A percentile compares a stretch with the other conserved stretches of the same genome.
These are phyloP conservation scores for Phytophthora constricta DNA, from an alignment of 352 stramenopile species.

Conservation along the genomic window DNA sequence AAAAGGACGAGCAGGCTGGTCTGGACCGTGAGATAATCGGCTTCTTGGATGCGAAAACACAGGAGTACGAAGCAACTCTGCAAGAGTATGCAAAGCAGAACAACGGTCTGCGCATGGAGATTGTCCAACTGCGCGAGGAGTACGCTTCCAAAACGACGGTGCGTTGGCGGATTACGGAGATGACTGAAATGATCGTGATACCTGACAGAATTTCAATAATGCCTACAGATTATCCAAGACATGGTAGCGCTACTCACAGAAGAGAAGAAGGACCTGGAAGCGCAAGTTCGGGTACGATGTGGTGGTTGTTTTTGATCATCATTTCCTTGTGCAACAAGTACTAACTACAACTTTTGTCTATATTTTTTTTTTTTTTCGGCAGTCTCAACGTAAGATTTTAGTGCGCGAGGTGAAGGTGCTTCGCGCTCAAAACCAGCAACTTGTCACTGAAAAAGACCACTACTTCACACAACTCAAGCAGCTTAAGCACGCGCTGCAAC, in stretches of 20 bases:
- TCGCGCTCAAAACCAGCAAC: slow-evolving; percentile 69
- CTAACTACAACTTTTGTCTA: no score
- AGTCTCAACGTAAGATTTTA: slow-evolving; percentile 81
- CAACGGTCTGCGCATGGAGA: slow-evolving; percentile 50
- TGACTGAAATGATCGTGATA: no score
- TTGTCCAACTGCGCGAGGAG: slow-evolving; percentile 60
- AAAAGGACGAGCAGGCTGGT: slow-evolving; percentile 72
- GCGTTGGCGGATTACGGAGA: background rate
- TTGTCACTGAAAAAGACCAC: slow-evolving; percentile 66
- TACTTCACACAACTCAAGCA: slow-evolving; percentile 83
- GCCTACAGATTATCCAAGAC: slow-evolving; percentile 86
- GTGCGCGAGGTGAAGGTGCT: slow-evolving; percentile 83
- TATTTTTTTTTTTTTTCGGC: background rate
- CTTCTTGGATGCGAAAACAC: slow-evolving; percentile 79
- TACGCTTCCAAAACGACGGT: slow-evolving; percentile 67
- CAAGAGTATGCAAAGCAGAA: slow-evolving; percentile 65
- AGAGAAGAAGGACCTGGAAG: slow-evolving; percentile 80
- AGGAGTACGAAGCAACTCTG: slow-evolving; percentile 74
- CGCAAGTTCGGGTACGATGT: slow-evolving; percentile 63
- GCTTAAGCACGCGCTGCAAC: slow-evolving; percentile 74
- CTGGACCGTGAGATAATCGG: slow-evolving; percentile 87
- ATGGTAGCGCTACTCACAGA: slow-evolving; percentile 78
- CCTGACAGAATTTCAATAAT: no score
- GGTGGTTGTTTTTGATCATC: background rate
- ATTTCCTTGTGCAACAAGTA: background rate